A percentile compares a stretch with the other conserved stretches of the same genome.
Evolutionary conservation across 331 rosid genomes (phyloP).

Genomic region (Ulmus americana): DNA sequence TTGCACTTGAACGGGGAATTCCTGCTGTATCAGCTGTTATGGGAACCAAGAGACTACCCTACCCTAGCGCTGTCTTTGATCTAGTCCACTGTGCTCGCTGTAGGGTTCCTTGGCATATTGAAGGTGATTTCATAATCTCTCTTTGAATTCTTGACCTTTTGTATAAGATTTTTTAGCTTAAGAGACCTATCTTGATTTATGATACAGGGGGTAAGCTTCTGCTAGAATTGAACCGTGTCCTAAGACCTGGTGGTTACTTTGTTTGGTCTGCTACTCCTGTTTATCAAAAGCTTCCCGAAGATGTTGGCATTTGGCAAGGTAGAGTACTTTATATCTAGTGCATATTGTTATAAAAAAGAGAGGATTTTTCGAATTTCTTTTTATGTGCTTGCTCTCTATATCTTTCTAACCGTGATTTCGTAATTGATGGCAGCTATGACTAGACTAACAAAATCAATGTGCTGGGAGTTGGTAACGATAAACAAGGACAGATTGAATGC

Average conservation of each 20-base stretch:
- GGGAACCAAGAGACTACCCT: slow-evolving; percentile 73
- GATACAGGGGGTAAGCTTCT: slow-evolving; percentile 69
- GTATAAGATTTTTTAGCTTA: background rate
- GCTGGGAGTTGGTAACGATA: slow-evolving; percentile 69
- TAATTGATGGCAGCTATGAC: slow-evolving; percentile 54
- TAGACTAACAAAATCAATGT: slow-evolving; percentile 62
- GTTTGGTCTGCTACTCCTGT: slow-evolving; percentile 96
- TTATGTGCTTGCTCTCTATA: slow-evolving; percentile 1
- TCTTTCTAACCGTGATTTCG: background rate
- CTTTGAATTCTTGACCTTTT: background rate
- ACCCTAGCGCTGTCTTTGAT: slow-evolving; percentile 71
- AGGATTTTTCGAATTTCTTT: slow-evolving; percentile 12
- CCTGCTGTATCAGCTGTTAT: slow-evolving; percentile 76
- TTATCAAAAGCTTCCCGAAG: slow-evolving; percentile 65
- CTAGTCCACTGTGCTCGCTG: slow-evolving; percentile 84
- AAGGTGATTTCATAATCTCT: slow-evolving; percentile 36
- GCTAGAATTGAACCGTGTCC: slow-evolving; percentile 69
- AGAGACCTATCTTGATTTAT: slow-evolving; percentile 15
- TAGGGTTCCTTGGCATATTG: slow-evolving; percentile 92
- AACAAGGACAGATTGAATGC: slow-evolving; percentile 55
- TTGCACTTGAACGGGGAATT: slow-evolving; percentile 85
- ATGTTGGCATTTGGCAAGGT: slow-evolving; percentile 74
- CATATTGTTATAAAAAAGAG: slow-evolving; percentile 2
- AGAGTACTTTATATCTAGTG: slow-evolving; percentile 8
- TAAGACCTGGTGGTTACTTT: slow-evolving; percentile 88